Conservation (phyloP, 371 early-diverging fungal genomes). For the Parasitella parasitica region DNA sequence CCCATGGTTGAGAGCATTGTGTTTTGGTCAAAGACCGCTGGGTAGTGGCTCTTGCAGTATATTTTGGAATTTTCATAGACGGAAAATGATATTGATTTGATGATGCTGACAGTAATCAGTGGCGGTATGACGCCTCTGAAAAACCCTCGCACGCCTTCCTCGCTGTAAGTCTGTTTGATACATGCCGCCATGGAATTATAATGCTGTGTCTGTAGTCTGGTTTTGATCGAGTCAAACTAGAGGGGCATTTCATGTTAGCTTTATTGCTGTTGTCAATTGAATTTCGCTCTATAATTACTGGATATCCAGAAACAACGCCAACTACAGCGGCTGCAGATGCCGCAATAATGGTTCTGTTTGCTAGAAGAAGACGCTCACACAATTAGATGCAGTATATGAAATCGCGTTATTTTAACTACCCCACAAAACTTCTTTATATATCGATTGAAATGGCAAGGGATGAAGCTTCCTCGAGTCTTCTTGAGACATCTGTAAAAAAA, state of each 20-base stretch:
- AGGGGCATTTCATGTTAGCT: no score
- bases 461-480: slow-evolving; percentile 8
- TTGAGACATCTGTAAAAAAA: background rate
- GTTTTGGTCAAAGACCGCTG: slow-evolving; percentile 20
- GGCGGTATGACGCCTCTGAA: slow-evolving; percentile 79
- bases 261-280: no score
- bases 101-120: slow-evolving; percentile 72
- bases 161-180: slow-evolving; percentile 62
- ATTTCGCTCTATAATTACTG: slow-evolving; percentile 30
- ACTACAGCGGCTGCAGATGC: slow-evolving; percentile 64
- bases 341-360: slow-evolving; percentile 59
- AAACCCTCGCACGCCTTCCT: slow-evolving; percentile 74
- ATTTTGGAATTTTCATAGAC: slow-evolving; percentile 66
- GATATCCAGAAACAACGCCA: slow-evolving; percentile 62
- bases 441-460: slow-evolving; percentile 10
- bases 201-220: slow-evolving; percentile 78
- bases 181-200: slow-evolving; percentile 71
- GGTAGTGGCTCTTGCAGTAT: slow-evolving; percentile 26
- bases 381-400: background rate
- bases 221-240: slow-evolving; percentile 78
- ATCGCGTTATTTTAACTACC: slow-evolving; percentile 10
- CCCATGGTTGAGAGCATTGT: slow-evolving; percentile 50
- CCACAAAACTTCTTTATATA: slow-evolving; percentile 23
- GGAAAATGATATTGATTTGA: slow-evolving; percentile 76
- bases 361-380: no score